A percentile compares a stretch with the other conserved stretches of the same genome.
phyloP scores from a whole-genome alignment of 768 basidiomycete genomes.

The Termitomyces sp. region DNA sequence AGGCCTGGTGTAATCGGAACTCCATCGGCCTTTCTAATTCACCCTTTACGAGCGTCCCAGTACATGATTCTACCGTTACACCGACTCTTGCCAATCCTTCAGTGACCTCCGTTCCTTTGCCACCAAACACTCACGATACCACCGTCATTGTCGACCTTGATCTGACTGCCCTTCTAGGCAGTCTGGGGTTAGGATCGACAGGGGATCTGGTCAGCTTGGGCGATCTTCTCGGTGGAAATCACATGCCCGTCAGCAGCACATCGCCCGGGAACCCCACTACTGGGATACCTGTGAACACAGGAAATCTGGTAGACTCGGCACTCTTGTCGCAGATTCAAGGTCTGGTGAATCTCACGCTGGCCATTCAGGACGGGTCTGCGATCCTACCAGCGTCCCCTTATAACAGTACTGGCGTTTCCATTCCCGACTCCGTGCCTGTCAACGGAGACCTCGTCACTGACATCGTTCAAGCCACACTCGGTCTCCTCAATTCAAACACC shows the following conservation, averaged over 20 bases:
- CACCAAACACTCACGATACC: conserved; percentile 3
- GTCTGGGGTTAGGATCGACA: conserved; percentile 14
- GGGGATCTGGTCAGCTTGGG: not conserved
- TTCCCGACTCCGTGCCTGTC: not conserved
- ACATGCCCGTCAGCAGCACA: not conserved
- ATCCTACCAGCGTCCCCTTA: not conserved
- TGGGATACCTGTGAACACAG: not conserved
- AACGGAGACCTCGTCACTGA: conserved; percentile 8
- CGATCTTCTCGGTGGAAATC: not conserved
- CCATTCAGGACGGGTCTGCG: conserved; percentile 3
- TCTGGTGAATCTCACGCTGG: conserved; percentile 4
- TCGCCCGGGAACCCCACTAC: not conserved
- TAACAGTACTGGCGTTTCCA: not conserved
- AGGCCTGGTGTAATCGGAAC: conserved; percentile 10
- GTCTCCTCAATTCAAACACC: conserved; percentile 8
- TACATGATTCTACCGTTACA: not conserved
- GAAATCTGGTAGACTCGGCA: not conserved
- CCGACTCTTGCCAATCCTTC: not conserved
- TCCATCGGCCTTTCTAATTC: conserved; percentile 2
- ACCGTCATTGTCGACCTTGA: conserved; percentile 20
- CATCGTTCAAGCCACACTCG: conserved; percentile 10
- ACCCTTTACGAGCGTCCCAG: not conserved
- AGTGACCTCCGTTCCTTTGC: not conserved
- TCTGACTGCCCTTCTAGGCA: conserved; percentile 17
- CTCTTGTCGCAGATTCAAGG: conserved; percentile 6